Conservation (phyloP, 768 basidiomycete genomes). For the Amylocystis lapponica region DNA sequence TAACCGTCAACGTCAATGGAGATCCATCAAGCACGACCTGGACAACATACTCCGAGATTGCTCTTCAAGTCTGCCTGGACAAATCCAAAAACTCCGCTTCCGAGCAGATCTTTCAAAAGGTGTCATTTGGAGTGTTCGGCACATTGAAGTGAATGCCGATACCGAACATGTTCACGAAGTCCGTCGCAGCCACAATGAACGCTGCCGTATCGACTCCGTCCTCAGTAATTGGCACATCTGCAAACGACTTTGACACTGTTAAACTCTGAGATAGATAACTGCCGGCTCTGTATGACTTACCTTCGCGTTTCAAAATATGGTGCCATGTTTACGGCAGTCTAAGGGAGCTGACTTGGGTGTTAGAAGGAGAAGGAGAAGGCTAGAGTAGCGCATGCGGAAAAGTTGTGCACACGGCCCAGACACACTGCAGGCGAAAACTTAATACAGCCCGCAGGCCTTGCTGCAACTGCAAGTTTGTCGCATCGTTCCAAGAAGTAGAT, state of each 20-base stretch:
- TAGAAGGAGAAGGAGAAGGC: neutral
- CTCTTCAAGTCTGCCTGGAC: slow-evolving; percentile 64
- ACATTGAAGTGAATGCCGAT: slow-evolving; percentile 12
- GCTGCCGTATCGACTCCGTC: slow-evolving; percentile 71
- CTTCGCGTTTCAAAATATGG: slow-evolving; percentile 68
- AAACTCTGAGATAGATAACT: neutral
- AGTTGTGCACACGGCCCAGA: too few species aligned
- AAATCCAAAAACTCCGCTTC: slow-evolving; percentile 65
- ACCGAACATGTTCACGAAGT: slow-evolving; percentile 73
- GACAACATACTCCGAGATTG: slow-evolving; percentile 51
- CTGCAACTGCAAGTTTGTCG: too few species aligned
- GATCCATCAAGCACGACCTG: slow-evolving; percentile 3
- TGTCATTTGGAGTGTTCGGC: neutral
- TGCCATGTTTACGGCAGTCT: slow-evolving; percentile 28
- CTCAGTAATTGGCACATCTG: slow-evolving; percentile 72
- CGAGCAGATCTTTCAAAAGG: slow-evolving; percentile 50
- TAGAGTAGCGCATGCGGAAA: too few species aligned
- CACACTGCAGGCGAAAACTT: too few species aligned
- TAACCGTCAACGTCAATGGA: neutral
- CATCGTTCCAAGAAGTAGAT: too few species aligned
- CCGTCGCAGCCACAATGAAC: slow-evolving; percentile 89
- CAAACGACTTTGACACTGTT: slow-evolving; percentile 60
- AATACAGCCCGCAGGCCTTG: too few species aligned
- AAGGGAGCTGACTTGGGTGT: too few species aligned
- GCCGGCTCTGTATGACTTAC: slow-evolving; percentile 26